Percentiles rank a stretch among this genome's conserved stretches.
Conservation (phyloP, 2,329 filamentous ascomycete genomes). For the Escovopsis weberi region DNA sequence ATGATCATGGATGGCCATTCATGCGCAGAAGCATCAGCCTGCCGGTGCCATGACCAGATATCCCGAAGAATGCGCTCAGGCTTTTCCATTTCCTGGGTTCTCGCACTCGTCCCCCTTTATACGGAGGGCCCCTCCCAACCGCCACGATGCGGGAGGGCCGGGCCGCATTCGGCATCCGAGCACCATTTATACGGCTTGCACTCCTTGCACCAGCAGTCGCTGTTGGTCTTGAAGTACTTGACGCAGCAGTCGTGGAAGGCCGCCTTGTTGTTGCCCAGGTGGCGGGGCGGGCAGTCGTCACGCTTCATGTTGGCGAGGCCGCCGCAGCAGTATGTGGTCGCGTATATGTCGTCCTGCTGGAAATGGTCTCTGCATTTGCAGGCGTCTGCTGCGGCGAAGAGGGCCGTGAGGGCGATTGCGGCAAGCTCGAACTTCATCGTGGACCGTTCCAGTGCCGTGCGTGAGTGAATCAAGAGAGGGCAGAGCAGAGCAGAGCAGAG, state of each 20-base stretch:
- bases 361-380: background rate
- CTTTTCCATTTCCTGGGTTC: no score
- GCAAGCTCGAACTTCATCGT: background rate
- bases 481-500: no score
- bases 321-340: background rate
- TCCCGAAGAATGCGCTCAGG: no score
- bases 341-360: background rate
- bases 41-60: no score
- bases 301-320: background rate
- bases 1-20: no score
- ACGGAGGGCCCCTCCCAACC: no score
- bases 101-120: no score
- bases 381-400: background rate
- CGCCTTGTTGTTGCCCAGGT: background rate
- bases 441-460: slow-evolving; percentile 7
- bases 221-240: slow-evolving; percentile 1
- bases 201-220: background rate
- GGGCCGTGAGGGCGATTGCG: background rate
- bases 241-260: background rate
- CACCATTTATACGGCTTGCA: no score
- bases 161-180: no score
- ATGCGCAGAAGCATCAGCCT: no score
- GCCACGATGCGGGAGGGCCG: no score
- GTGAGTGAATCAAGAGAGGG: background rate
- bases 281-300: background rate